Evolutionary conservation across 1,284 basidiomycete genomes (phyloP), one percentile per base, ranked within the genome.

Genomic region (Flammula alnicola): DNA sequence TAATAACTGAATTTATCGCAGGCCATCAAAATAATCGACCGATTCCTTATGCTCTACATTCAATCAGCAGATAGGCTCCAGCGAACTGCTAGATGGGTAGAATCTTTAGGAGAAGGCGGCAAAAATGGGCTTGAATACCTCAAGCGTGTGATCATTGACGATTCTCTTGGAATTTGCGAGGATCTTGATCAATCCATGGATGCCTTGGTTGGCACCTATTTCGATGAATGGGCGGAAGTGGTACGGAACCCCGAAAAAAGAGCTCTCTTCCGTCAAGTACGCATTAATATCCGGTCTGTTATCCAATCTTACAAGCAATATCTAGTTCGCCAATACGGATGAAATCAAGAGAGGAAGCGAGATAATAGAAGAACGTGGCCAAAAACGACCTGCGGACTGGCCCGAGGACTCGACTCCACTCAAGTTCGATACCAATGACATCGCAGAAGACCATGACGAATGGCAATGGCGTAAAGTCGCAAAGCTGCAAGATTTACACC

Each of bases 41-140:
- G 88, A 19, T 91, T 83, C 71, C 65, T 88, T 19, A 81, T 82
- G 74, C 82, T 83, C 60, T 91, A 91, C 66, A 88, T 91, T 54
- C 79, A 78, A 37, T 86, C 87, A 0, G 88, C 88, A 2, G 84
- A 88, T 61, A 78, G 74, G 56, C 71, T 87, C 12, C 78, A 81
- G 68, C 78, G 88, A 12, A 91, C 88, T 0, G 87, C 88, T 0
- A 75, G 86, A 19, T 91, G 88, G 88, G 72, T 91, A n/a, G 88
- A 90, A 44, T 66, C 64, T 26, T 63, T 87, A 10, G 51, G 51
- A 65, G 86, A 88, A 14, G 84, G 84, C 5, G 87, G 88, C 0
- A 78, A 88, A 49, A 83, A 85, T 61, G 81, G 49, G 57, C 22
- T 50, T 54, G 10, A 47, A 20, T 41, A 48, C 31, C 49, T 52